Percentiles rank a stretch among this genome's conserved stretches.
Evolutionary conservation across 1,139 yeast species (phyloP).

Genomic region (Pichia sp.): DNA sequence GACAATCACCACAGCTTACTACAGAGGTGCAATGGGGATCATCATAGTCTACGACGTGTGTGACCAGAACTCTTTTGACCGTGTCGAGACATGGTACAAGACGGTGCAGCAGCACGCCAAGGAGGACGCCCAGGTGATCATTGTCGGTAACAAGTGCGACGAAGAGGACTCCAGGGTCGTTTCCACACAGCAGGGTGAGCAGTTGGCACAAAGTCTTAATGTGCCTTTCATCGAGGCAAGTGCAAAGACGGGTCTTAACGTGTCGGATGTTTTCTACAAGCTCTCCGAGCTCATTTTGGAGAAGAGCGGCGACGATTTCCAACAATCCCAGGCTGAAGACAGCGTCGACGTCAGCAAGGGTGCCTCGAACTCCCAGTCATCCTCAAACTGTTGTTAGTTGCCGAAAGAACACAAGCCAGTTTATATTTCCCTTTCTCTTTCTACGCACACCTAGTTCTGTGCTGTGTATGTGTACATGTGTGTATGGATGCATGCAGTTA

Average conservation of each 20-base stretch:
- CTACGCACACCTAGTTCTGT: background rate
- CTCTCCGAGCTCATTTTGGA: constrained; percentile 87
- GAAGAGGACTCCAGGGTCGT: constrained; percentile 75
- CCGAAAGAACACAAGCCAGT: background rate
- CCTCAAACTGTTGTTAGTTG: constrained; percentile 28
- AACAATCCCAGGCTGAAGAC: constrained; percentile 27
- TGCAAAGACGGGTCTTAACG: constrained; percentile 91
- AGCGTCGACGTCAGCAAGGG: constrained; percentile 44
- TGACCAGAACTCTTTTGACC: constrained; percentile 88
- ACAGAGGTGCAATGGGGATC: constrained; percentile 98
- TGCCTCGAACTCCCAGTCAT: constrained; percentile 17
- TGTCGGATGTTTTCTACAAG: constrained; percentile 85
- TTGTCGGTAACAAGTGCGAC: constrained; percentile 95
- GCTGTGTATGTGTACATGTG: background rate
- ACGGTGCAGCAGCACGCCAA: constrained; percentile 96
- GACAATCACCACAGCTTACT: constrained; percentile 96
- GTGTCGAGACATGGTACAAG: constrained; percentile 83
- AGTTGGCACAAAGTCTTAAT: constrained; percentile 80
- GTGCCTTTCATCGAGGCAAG: constrained; percentile 92
- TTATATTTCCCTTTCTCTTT: background rate
- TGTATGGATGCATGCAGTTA: background rate
- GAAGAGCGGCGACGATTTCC: constrained; percentile 50
- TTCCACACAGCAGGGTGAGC: constrained; percentile 83
- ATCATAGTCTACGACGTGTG: constrained; percentile 93
- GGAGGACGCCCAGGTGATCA: constrained; percentile 88